phyloP scores from a whole-genome alignment of 2,329 filamentous ascomycete genomes.

The Pseudogymnoascus sp. region DNA sequence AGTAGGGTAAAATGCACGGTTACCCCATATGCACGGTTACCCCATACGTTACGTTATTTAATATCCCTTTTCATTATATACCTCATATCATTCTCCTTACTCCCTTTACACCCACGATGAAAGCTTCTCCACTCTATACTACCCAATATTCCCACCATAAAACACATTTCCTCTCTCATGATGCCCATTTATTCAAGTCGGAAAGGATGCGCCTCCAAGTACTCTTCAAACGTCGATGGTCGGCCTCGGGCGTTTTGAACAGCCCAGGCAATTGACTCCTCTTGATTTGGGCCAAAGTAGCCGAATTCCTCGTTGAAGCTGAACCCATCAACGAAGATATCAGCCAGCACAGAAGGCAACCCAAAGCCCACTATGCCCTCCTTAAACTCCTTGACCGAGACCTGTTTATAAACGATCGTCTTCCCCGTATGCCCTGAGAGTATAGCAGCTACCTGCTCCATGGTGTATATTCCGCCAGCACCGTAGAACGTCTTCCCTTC shows the following conservation, averaged over 20 bases:
- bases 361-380: neutral
- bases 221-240: conserved; percentile 31
- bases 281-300: conserved; percentile 30
- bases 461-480: conserved; percentile 31
- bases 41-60: too few species aligned
- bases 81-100: neutral
- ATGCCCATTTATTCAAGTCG: conserved; percentile 11
- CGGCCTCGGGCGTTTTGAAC: conserved; percentile 25
- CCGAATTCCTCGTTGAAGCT: conserved; percentile 28
- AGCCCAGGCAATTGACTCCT: conserved; percentile 28
- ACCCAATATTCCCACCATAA: neutral
- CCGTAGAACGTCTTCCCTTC: conserved; percentile 39
- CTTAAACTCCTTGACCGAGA: neutral
- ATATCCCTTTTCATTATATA: neutral
- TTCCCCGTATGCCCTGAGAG: conserved; percentile 15
- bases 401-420: conserved; percentile 13
- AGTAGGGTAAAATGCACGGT: too few species aligned
- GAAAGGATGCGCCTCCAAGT: conserved; percentile 24
- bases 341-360: conserved; percentile 14
- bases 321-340: conserved; percentile 22
- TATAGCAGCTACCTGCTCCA: conserved; percentile 11
- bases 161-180: neutral
- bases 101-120: neutral
- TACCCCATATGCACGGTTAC: too few species aligned
- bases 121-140: neutral